Evolutionary conservation across 768 basidiomycete genomes (phyloP).

Genomic region (Leccinum olivaceopallidum): DNA sequence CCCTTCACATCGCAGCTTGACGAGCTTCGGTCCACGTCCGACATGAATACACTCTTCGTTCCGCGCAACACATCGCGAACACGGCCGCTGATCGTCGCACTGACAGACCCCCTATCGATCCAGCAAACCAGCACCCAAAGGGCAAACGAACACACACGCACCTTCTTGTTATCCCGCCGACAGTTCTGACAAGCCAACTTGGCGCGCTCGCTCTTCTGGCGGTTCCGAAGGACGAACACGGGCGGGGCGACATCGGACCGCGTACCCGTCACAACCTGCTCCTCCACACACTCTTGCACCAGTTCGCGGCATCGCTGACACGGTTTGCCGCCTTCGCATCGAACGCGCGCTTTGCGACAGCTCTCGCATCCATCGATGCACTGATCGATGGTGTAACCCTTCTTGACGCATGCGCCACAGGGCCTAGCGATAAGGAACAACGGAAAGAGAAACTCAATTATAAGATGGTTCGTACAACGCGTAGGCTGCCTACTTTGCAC

Average conservation of each 20-base stretch:
- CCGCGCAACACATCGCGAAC: conserved; percentile 56
- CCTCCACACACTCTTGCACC: conserved; percentile 49
- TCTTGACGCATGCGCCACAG: conserved; percentile 58
- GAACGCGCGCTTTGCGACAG: conserved; percentile 53
- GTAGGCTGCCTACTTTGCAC: conserved; percentile 40
- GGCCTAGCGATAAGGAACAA: conserved; percentile 40
- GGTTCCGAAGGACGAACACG: conserved; percentile 26
- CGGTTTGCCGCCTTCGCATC: conserved; percentile 40
- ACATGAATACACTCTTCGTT: conserved; percentile 58
- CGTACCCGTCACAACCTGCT: conserved; percentile 26
- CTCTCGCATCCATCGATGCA: conserved; percentile 64
- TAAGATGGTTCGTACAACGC: neutral
- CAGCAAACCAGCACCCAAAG: neutral
- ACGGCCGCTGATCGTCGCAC: conserved; percentile 67
- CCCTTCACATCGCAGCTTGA: conserved; percentile 59
- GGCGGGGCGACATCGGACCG: conserved; percentile 28
- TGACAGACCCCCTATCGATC: conserved; percentile 22
- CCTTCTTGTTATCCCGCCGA: conserved; percentile 69
- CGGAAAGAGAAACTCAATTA: conserved; percentile 1
- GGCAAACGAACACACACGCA: conserved; percentile 18
- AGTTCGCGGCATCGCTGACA: conserved; percentile 37
- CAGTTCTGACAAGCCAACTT: conserved; percentile 62
- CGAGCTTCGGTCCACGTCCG: conserved; percentile 54
- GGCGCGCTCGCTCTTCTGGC: conserved; percentile 47
- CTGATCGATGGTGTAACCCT: conserved; percentile 49